These are phyloP conservation scores for Simmondsia chinensis DNA, from an alignment of 148 eudicot genomes.

Conservation along the genomic window DNA sequence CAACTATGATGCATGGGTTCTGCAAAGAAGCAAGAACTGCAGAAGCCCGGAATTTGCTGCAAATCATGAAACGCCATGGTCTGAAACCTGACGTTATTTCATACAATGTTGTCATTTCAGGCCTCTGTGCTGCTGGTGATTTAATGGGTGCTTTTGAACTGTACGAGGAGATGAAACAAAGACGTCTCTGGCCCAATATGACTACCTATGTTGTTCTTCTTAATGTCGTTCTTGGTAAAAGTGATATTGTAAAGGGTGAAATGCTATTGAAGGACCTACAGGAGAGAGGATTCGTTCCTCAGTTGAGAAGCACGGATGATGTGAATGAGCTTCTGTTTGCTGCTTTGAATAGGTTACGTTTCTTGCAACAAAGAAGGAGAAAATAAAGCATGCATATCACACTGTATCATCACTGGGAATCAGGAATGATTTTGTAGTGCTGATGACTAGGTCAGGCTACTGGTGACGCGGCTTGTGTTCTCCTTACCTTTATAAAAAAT, in stretches of 20 bases:
- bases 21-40: slow-evolving; percentile 43
- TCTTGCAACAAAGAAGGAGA: slow-evolving; percentile 22
- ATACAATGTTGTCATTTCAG: slow-evolving; percentile 71
- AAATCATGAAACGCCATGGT: slow-evolving; percentile 40
- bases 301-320: slow-evolving; percentile 18
- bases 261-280: slow-evolving; percentile 45
- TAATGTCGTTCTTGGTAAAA: slow-evolving; percentile 28
- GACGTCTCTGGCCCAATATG: slow-evolving; percentile 47
- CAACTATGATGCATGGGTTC: slow-evolving; percentile 61
- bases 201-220: slow-evolving; percentile 48
- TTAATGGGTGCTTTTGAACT: slow-evolving; percentile 39
- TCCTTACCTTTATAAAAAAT: no score
- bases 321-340: slow-evolving; percentile 22
- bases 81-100: slow-evolving; percentile 57
- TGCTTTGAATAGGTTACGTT: slow-evolving; percentile 37
- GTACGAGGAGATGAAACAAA: slow-evolving; percentile 71
- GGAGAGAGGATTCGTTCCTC: slow-evolving; percentile 52
- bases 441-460: no score
- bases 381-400: not conserved
- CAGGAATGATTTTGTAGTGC: no score
- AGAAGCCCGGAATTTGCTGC: slow-evolving; percentile 44
- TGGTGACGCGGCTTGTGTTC: no score
- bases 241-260: slow-evolving; percentile 36
- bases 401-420: not conserved
- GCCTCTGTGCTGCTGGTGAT: slow-evolving; percentile 45